Evolutionary conservation across 176 grass and related monocot genomes (phyloP).

Genomic region (Aegilops longissima): DNA sequence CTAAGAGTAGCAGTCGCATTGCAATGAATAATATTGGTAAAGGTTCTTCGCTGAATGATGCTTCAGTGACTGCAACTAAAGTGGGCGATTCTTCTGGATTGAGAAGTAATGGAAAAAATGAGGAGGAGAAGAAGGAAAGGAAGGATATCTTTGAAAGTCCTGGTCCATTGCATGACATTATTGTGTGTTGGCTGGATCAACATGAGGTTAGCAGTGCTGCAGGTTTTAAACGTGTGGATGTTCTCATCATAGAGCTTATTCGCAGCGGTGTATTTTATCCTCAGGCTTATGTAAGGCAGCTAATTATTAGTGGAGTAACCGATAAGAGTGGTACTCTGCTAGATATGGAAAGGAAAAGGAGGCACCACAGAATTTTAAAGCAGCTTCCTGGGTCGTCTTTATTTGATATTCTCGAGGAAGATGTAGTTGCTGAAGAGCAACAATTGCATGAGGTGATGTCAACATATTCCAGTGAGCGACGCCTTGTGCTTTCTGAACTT

Average conservation of each 20-base stretch:
- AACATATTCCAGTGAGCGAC: conserved; percentile 85
- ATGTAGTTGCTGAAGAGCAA: conserved; percentile 49
- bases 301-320: conserved; percentile 92
- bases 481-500: conserved; percentile 79
- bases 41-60: conserved; percentile 52
- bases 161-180: conserved; percentile 92
- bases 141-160: conserved; percentile 83
- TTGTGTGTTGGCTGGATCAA: conserved; percentile 98
- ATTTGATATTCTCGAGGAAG: conserved; percentile 82
- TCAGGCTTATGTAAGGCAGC: conserved; percentile 92
- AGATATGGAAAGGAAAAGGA: conserved; percentile 78
- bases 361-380: conserved; percentile 85
- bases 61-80: conserved; percentile 30
- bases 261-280: conserved; percentile 87
- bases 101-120: conserved; percentile 41
- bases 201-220: conserved; percentile 77
- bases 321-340: conserved; percentile 62
- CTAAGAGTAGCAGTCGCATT: conserved; percentile 51
- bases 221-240: conserved; percentile 73
- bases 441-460: conserved; percentile 59
- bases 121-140: conserved; percentile 61
- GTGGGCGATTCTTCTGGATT: conserved; percentile 39
- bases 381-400: conserved; percentile 78
- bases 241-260: conserved; percentile 81
- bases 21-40: conserved; percentile 46